phyloP scores from a whole-genome alignment of 2,329 filamentous ascomycete species.

The Talaromyces rugulosus region DNA sequence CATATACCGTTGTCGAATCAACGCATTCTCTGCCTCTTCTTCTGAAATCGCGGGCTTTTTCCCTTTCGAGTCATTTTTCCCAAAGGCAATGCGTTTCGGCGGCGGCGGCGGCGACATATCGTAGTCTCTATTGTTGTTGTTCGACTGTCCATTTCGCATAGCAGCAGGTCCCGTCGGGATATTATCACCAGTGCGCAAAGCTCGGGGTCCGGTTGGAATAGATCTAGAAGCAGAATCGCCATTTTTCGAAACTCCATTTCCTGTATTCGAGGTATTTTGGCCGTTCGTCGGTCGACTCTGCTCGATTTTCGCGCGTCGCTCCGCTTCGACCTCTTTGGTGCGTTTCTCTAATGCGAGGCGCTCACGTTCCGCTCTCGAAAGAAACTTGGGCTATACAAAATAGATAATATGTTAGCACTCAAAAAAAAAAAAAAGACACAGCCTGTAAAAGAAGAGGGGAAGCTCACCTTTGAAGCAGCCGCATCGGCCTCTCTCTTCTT shows the following conservation, averaged over 20 bases:
- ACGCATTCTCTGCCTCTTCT: slow-evolving; percentile 65
- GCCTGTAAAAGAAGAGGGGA: not conserved
- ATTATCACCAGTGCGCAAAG: slow-evolving; percentile 55
- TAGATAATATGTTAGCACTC: slow-evolving; percentile 12
- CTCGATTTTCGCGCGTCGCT: slow-evolving; percentile 48
- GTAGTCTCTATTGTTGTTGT: slow-evolving; percentile 36
- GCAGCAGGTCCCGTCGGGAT: slow-evolving; percentile 48
- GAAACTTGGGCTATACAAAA: slow-evolving; percentile 64
- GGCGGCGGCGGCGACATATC: slow-evolving; percentile 52
- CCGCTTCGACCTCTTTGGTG: slow-evolving; percentile 65
- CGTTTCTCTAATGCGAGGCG: slow-evolving; percentile 73
- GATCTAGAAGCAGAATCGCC: slow-evolving; percentile 15
- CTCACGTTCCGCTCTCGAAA: slow-evolving; percentile 79
- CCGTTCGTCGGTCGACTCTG: slow-evolving; percentile 20
- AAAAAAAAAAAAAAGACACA: slow-evolving; percentile 20
- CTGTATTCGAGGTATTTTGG: slow-evolving; percentile 12
- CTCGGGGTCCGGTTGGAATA: slow-evolving; percentile 69
- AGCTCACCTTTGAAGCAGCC: slow-evolving; percentile 65
- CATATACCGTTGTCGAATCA: slow-evolving; percentile 81
- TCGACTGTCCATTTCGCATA: slow-evolving; percentile 41
- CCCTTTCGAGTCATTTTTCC: slow-evolving; percentile 32
- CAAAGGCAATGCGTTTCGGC: slow-evolving; percentile 25
- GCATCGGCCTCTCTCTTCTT: slow-evolving; percentile 84
- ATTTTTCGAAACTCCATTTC: slow-evolving; percentile 20
- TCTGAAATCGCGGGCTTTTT: slow-evolving; percentile 39